Evolutionary conservation across 2,329 filamentous ascomycete species (phyloP).

Genomic region (Botrytis tulipae): DNA sequence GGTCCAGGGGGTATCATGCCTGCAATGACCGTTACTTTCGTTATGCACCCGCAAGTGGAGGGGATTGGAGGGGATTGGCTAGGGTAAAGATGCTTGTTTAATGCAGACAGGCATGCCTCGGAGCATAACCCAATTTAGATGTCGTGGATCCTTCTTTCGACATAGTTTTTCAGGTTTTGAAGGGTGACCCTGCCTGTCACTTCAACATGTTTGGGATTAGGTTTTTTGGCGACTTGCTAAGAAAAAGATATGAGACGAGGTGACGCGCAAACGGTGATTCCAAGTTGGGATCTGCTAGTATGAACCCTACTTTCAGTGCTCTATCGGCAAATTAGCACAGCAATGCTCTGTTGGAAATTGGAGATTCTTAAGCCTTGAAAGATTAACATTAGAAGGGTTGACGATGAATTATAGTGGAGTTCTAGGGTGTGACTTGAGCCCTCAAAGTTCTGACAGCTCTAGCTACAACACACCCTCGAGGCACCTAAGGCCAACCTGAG

Average conservation of each 20-base stretch:
- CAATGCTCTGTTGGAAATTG: constrained; percentile 10
- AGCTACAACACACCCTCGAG: neutral
- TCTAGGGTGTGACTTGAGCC: neutral
- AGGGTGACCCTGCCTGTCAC: constrained; percentile 36
- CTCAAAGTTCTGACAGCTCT: constrained; percentile 10
- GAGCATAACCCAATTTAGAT: constrained; percentile 37
- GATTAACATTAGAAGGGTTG: constrained; percentile 14
- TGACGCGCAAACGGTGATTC: constrained; percentile 35
- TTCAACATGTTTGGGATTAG: constrained; percentile 35
- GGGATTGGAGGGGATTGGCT: constrained; percentile 31
- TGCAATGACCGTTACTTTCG: constrained; percentile 32
- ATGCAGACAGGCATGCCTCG: constrained; percentile 34
- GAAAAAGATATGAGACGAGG: constrained; percentile 37
- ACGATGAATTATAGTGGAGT: constrained; percentile 10
- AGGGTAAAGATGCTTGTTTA: constrained; percentile 35
- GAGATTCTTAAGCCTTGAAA: neutral
- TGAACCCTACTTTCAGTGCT: constrained; percentile 9
- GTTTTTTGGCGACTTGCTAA: constrained; percentile 34
- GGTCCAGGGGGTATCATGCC: constrained; percentile 32
- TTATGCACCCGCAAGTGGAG: constrained; percentile 33
- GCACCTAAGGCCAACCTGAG: neutral
- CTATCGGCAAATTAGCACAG: constrained; percentile 13
- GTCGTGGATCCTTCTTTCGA: constrained; percentile 26
- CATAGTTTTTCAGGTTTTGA: constrained; percentile 30
- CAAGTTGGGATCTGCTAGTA: constrained; percentile 31